Conservation (phyloP, 2,329 filamentous ascomycete genomes). For the Trichoderma citrinoviride region DNA sequence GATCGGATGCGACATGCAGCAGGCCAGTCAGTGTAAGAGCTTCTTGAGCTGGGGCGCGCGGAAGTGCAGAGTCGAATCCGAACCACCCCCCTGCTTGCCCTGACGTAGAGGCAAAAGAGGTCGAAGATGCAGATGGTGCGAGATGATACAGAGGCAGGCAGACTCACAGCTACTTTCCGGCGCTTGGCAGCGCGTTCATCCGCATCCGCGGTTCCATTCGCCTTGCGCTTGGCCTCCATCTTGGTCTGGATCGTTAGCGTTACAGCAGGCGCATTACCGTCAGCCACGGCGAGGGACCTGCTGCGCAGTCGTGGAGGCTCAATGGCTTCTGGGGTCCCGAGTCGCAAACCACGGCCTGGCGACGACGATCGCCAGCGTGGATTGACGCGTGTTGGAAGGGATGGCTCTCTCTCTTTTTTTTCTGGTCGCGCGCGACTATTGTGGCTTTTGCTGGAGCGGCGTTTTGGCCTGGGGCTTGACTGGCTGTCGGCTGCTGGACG, state of each 20-base stretch:
- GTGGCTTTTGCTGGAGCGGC: conserved; percentile 12
- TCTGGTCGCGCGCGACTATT: conserved; percentile 24
- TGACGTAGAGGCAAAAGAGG: not conserved
- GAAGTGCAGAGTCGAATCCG: not conserved
- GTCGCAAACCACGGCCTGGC: conserved; percentile 19
- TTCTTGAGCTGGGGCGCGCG: not conserved
- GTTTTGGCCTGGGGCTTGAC: not conserved
- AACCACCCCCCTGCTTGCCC: not conserved
- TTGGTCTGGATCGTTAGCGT: conserved; percentile 29
- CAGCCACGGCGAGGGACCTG: conserved; percentile 12
- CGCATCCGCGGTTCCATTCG: conserved; percentile 46
- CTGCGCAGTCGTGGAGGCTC: conserved; percentile 26
- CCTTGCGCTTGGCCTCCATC: conserved; percentile 60
- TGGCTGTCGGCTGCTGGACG: not conserved
- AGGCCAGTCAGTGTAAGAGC: not conserved
- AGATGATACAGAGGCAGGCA: not conserved
- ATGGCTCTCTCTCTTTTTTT: not conserved
- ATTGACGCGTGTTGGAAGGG: conserved; percentile 26
- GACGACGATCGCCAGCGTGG: conserved; percentile 19
- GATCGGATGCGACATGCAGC: conserved; percentile 2
- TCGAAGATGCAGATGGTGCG: not conserved
- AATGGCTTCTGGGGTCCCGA: conserved; percentile 27
- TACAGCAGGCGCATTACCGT: conserved; percentile 31
- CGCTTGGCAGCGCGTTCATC: conserved; percentile 56
- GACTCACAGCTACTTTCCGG: conserved; percentile 51